phyloP scores from a whole-genome alignment of 2,329 filamentous ascomycete genomes.

The Aspergillus sp. region DNA sequence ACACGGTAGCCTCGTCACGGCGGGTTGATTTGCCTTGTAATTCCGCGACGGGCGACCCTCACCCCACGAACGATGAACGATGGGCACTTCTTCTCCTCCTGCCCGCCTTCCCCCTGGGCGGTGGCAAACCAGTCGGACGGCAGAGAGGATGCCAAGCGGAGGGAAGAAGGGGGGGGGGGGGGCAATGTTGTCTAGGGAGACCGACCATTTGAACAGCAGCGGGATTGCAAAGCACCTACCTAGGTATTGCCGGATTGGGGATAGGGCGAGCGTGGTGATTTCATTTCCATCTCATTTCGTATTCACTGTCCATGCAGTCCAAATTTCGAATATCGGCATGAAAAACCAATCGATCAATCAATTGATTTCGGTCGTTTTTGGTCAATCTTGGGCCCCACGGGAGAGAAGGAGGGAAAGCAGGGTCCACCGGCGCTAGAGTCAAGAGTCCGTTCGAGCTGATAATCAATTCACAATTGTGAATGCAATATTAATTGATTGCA shows the following conservation, averaged over 20 bases:
- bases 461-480: neutral
- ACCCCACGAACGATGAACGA: neutral
- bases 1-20: neutral
- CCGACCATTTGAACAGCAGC: too few relatives aligned
- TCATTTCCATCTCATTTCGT: neutral
- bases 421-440: conserved; percentile 17
- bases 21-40: neutral
- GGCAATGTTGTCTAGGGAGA: neutral
- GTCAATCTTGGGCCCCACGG: neutral
- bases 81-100: neutral
- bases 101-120: too few relatives aligned
- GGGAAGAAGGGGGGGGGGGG: too few relatives aligned
- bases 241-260: neutral
- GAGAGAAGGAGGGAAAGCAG: conserved; percentile 6
- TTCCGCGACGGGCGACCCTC: neutral
- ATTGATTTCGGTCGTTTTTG: neutral
- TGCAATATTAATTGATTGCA: too few relatives aligned
- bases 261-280: neutral
- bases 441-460: neutral
- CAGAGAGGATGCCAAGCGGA: too few relatives aligned
- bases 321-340: too few relatives aligned
- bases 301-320: too few relatives aligned
- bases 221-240: neutral
- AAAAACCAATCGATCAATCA: neutral
- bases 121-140: neutral